Evolutionary conservation across 805 yeast species (phyloP).

Genomic region (Saccharomycopsis capsularis): DNA sequence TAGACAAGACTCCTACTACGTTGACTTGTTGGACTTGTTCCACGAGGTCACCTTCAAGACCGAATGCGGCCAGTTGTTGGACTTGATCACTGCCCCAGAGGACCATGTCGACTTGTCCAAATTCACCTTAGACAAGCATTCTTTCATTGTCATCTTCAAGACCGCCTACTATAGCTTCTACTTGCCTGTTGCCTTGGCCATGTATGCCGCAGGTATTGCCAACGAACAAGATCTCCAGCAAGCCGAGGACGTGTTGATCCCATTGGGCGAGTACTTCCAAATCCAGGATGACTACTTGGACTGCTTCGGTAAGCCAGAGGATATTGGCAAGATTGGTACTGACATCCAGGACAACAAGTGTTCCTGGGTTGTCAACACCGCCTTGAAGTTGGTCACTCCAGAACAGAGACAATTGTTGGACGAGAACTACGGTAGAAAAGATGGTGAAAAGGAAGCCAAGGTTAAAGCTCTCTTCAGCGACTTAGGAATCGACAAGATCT

Average conservation of each 20-base stretch:
- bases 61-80: conserved; percentile 93
- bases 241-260: conserved; percentile 80
- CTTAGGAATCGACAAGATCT: conserved; percentile 61
- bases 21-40: conserved; percentile 85
- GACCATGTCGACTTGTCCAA: conserved; percentile 83
- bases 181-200: conserved; percentile 93
- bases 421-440: conserved; percentile 83
- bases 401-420: conserved; percentile 82
- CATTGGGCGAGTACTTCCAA: conserved; percentile 97
- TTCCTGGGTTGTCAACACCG: conserved; percentile 95
- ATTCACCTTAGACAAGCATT: conserved; percentile 83
- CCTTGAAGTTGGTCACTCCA: conserved; percentile 66
- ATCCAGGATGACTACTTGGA: conserved; percentile 97
- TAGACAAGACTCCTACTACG: conserved; percentile 73
- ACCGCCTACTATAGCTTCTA: conserved; percentile 97
- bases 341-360: conserved; percentile 98
- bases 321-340: conserved; percentile 97
- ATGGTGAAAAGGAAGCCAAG: conserved; percentile 49
- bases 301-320: conserved; percentile 95
- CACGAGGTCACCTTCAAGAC: conserved; percentile 98
- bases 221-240: conserved; percentile 74
- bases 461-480: conserved; percentile 68
- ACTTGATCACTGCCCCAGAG: conserved; percentile 95
- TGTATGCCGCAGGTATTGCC: conserved; percentile 81
- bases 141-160: conserved; percentile 91